These are phyloP conservation scores for Eugenia klotzschiana DNA, from an alignment of 441 rosid species.

Conservation along the genomic window DNA sequence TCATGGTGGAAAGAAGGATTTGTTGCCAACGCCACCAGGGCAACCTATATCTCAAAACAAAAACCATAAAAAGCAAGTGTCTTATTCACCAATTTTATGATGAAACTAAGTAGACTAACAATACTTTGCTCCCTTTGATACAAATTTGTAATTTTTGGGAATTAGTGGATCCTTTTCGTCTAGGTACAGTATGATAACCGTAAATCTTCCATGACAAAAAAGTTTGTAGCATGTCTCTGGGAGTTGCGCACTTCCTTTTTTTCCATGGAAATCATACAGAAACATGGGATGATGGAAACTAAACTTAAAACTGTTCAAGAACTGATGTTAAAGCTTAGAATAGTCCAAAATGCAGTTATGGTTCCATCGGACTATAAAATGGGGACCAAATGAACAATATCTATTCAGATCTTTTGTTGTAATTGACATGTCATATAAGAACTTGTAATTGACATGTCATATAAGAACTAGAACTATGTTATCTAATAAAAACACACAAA, in stretches of 20 bases:
- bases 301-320: not conserved
- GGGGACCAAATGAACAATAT: not conserved
- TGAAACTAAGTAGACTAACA: not conserved
- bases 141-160: not conserved
- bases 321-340: not conserved
- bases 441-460: not conserved
- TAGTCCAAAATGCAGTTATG: not conserved
- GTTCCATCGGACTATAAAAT: not conserved
- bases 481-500: not conserved
- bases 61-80: slow-evolving; percentile 1
- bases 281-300: not conserved
- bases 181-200: not conserved
- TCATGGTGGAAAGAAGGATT: slow-evolving; percentile 70
- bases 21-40: slow-evolving; percentile 94
- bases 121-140: not conserved
- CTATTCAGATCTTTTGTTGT: not conserved
- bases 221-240: not conserved
- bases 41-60: slow-evolving; percentile 43
- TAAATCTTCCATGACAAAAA: not conserved
- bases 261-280: not conserved
- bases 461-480: not conserved
- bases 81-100: not conserved
- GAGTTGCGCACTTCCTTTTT: not conserved
- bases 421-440: not conserved
- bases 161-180: not conserved